These are phyloP conservation scores for Colletotrichum echinochloae DNA, from an alignment of 2,329 filamentous ascomycete species.

Conservation along the genomic window DNA sequence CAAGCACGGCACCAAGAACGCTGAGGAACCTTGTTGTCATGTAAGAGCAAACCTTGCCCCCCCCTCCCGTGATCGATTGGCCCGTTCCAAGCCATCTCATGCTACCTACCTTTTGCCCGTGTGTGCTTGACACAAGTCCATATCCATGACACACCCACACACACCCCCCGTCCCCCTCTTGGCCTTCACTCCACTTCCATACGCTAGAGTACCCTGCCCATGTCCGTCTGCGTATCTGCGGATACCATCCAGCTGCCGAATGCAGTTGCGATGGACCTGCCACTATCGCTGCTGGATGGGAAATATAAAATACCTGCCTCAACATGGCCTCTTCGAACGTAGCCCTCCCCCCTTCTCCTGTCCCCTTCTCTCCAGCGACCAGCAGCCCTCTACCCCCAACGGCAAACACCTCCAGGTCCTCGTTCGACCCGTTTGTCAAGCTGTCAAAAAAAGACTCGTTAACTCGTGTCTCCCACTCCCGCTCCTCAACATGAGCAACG, in stretches of 20 bases:
- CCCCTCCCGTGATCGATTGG: constrained; percentile 3
- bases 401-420: constrained; percentile 31
- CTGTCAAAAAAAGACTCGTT: constrained; percentile 40
- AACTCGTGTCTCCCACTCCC: constrained; percentile 36
- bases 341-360: not conserved
- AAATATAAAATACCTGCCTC: constrained; percentile 32
- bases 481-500: constrained; percentile 40
- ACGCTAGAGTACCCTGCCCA: constrained; percentile 19
- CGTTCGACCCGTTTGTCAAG: constrained; percentile 30
- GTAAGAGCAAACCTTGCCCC: constrained; percentile 4
- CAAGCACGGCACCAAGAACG: not conserved
- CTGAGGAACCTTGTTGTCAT: constrained; percentile 30
- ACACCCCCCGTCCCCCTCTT: constrained; percentile 1
- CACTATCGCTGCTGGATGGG: constrained; percentile 22
- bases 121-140: constrained; percentile 26
- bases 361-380: constrained; percentile 16
- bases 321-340: constrained; percentile 1
- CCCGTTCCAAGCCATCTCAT: constrained; percentile 7
- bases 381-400: constrained; percentile 31
- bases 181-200: constrained; percentile 22
- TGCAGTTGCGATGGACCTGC: constrained; percentile 33
- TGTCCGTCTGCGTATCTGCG: constrained; percentile 33
- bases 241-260: constrained; percentile 35
- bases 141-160: constrained; percentile 31
- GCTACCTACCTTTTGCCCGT: constrained; percentile 8